Percentiles rank a stretch among this genome's conserved stretches.
Evolutionary conservation across 192 early-diverging fungal genomes (phyloP).

Genomic region (Coemansia biformis): DNA sequence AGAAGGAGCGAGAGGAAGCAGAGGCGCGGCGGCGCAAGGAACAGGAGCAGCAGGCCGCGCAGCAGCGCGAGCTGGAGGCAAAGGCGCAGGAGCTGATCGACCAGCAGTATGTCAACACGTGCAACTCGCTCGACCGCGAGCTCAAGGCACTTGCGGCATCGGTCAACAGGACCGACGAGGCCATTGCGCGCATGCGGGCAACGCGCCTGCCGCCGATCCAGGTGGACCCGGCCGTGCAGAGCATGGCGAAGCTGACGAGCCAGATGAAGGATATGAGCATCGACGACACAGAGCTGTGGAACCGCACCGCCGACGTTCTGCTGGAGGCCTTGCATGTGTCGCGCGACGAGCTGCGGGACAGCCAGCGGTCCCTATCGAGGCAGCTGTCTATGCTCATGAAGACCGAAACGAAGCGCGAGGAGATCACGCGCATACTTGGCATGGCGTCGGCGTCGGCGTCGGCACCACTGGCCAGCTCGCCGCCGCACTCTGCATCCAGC

Average conservation of each 20-base stretch:
- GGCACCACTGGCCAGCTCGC: too few species aligned
- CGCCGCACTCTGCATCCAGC: neutral
- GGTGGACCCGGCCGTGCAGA: constrained; percentile 23
- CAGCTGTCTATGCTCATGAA: constrained; percentile 19
- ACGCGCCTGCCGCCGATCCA: constrained; percentile 36
- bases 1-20: neutral
- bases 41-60: constrained; percentile 1
- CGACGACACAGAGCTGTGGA: constrained; percentile 37
- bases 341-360: constrained; percentile 32
- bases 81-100: constrained; percentile 27
- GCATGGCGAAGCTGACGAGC: constrained; percentile 12
- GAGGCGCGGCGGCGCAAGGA: neutral
- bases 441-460: constrained; percentile 8
- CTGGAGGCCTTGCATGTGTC: constrained; percentile 37
- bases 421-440: constrained; percentile 28
- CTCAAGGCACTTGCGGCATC: constrained; percentile 28
- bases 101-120: constrained; percentile 38
- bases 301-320: constrained; percentile 34
- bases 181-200: constrained; percentile 22
- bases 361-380: constrained; percentile 25
- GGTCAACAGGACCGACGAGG: constrained; percentile 13
- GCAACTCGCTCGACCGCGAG: constrained; percentile 39
- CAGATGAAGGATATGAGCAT: constrained; percentile 25
- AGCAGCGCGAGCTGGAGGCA: constrained; percentile 18
- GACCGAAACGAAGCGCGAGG: constrained; percentile 40